Evolutionary conservation across 495 filamentous ascomycete genomes (phyloP).

Genomic region (Hyaloscypha bicolor): DNA sequence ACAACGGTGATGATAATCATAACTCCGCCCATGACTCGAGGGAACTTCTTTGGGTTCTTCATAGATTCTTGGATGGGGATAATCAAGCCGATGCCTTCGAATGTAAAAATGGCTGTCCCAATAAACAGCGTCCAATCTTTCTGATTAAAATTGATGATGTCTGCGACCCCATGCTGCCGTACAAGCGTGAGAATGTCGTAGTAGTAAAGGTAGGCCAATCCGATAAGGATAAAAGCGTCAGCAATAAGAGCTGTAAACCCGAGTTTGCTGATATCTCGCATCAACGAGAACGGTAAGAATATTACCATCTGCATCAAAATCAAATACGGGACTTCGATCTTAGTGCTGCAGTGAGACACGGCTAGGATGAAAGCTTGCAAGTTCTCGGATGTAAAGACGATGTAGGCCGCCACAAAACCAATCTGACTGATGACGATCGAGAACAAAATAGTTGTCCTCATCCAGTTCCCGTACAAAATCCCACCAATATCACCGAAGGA

Average conservation of each 20-base stretch:
- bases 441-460: constrained; percentile 81
- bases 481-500: constrained; percentile 98
- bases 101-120: constrained; percentile 98
- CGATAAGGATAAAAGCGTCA: constrained; percentile 90
- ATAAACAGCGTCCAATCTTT: constrained; percentile 95
- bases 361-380: constrained; percentile 87
- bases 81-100: constrained; percentile 97
- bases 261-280: constrained; percentile 94
- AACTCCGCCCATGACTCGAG: constrained; percentile 78
- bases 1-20: constrained; percentile 94
- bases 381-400: constrained; percentile 96
- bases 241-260: constrained; percentile 88
- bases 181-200: constrained; percentile 88
- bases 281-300: constrained; percentile 88
- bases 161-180: constrained; percentile 72
- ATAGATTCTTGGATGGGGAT: constrained; percentile 98
- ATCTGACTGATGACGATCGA: constrained; percentile 95
- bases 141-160: constrained; percentile 85
- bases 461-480: constrained; percentile 84
- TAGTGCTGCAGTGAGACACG: constrained; percentile 77
- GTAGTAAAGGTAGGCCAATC: constrained; percentile 92
- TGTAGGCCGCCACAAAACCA: constrained; percentile 96
- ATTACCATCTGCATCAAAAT: constrained; percentile 92
- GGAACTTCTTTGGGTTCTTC: constrained; percentile 85
- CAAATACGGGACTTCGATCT: constrained; percentile 83